Conservation (phyloP, 2,329 filamentous ascomycete genomes). For the Colletotrichum liriopes region DNA sequence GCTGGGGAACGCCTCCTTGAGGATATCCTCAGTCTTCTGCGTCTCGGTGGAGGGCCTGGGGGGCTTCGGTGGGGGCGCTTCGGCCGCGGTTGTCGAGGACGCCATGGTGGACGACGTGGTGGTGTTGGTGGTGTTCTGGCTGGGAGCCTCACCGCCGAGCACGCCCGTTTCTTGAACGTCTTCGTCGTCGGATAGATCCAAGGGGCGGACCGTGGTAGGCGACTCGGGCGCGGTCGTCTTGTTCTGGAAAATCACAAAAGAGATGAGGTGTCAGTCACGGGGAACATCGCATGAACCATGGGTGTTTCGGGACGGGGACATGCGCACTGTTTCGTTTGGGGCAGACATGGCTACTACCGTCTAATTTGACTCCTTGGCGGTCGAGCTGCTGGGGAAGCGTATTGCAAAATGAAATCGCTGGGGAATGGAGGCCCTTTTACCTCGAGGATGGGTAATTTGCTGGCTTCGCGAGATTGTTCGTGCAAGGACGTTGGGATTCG, state of each 20-base stretch:
- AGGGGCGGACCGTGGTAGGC: conserved; percentile 75
- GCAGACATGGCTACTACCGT: conserved; percentile 58
- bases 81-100: conserved; percentile 54
- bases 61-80: conserved; percentile 81
- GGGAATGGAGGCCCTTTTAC: conserved; percentile 13
- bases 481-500: conserved; percentile 29
- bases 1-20: conserved; percentile 93
- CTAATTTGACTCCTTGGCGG: conserved; percentile 5
- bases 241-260: conserved; percentile 51
- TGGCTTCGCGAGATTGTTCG: conserved; percentile 38
- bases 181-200: conserved; percentile 78
- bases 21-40: conserved; percentile 87
- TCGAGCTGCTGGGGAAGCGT: conserved; percentile 3
- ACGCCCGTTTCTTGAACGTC: conserved; percentile 75
- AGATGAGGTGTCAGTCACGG: conserved; percentile 37
- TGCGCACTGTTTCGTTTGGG: conserved; percentile 61
- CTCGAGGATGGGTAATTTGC: conserved; percentile 25
- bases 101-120: conserved; percentile 50
- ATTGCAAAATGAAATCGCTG: conserved; percentile 3
- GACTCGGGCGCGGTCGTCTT: conserved; percentile 72
- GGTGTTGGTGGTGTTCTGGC: conserved; percentile 47
- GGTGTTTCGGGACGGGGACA: conserved; percentile 46
- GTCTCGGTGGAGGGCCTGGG: conserved; percentile 86
- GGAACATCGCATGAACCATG: conserved; percentile 42
- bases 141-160: conserved; percentile 59